Conservation (phyloP, 495 filamentous ascomycete genomes). For the Penicillium paradoxum region DNA sequence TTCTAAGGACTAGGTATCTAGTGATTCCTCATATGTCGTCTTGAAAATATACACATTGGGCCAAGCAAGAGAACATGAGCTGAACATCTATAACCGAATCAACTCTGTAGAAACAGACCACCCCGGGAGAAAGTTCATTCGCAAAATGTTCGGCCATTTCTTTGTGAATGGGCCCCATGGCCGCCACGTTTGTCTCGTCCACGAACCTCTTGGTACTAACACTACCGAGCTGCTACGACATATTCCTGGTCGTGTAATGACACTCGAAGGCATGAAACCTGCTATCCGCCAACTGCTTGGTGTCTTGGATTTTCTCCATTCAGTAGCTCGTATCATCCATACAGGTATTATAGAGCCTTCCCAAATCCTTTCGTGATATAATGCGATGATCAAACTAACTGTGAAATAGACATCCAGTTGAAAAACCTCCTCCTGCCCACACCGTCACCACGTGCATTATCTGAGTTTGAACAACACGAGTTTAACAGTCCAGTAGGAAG, state of each 20-base stretch:
- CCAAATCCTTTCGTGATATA: background rate
- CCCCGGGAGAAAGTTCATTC: slow-evolving; percentile 17
- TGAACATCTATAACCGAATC: slow-evolving; percentile 18
- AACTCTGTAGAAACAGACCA: slow-evolving; percentile 6
- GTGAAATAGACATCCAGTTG: slow-evolving; percentile 6
- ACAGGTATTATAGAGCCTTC: background rate
- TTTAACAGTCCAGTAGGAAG: slow-evolving; percentile 8
- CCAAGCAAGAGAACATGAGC: slow-evolving; percentile 10
- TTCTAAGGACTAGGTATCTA: background rate
- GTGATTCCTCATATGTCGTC: slow-evolving; percentile 17
- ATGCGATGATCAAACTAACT: background rate
- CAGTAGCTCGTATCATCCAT: background rate
- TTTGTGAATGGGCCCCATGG: slow-evolving; percentile 22
- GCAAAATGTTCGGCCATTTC: slow-evolving; percentile 20
- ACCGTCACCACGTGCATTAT: slow-evolving; percentile 1
- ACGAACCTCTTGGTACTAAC: slow-evolving; percentile 22
- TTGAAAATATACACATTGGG: slow-evolving; percentile 18
- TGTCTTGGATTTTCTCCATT: background rate
- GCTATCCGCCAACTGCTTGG: slow-evolving; percentile 22
- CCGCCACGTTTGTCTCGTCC: slow-evolving; percentile 28
- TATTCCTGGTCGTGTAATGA: slow-evolving; percentile 11
- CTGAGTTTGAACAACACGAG: slow-evolving; percentile 15
- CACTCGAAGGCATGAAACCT: slow-evolving; percentile 14
- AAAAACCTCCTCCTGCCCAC: slow-evolving; percentile 18
- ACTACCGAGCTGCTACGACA: background rate